Conservation (phyloP, 2,329 filamentous ascomycete species). For the Xylariaceae sp. region DNA sequence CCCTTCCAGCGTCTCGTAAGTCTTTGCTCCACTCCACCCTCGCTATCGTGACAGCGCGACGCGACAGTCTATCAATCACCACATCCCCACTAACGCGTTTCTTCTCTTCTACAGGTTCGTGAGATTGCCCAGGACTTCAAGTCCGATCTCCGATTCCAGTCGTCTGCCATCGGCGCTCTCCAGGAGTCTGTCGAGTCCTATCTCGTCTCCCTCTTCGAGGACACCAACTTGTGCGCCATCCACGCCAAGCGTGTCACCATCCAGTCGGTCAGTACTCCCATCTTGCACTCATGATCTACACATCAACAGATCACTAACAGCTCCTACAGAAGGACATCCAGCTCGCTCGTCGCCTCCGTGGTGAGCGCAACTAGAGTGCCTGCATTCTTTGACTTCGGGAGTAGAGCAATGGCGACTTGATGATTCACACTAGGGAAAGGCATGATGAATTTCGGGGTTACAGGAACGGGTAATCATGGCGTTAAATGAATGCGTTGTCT, state of each 20-base stretch:
- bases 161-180: conserved; percentile 91
- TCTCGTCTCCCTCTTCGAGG: conserved; percentile 96
- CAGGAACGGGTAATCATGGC: conserved; percentile 40
- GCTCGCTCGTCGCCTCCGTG: conserved; percentile 90
- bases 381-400: not conserved
- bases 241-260: conserved; percentile 99
- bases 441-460: conserved; percentile 40
- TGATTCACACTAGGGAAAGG: conserved; percentile 38
- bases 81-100: conserved; percentile 20
- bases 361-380: conserved; percentile 75
- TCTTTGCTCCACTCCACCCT: not conserved
- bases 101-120: conserved; percentile 56
- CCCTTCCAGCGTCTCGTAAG: conserved; percentile 91
- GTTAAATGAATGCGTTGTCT: conserved; percentile 41
- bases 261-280: conserved; percentile 57
- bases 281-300: not conserved
- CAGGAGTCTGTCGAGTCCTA: conserved; percentile 99
- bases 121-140: conserved; percentile 97
- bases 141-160: conserved; percentile 95
- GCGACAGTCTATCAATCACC: not conserved
- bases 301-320: conserved; percentile 34
- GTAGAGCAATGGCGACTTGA: conserved; percentile 26
- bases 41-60: not conserved
- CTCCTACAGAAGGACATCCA: conserved; percentile 80
- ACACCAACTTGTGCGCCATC: conserved; percentile 97